Evolutionary conservation across 2,329 filamentous ascomycete genomes (phyloP).

Genomic region (Penicillium sp.): DNA sequence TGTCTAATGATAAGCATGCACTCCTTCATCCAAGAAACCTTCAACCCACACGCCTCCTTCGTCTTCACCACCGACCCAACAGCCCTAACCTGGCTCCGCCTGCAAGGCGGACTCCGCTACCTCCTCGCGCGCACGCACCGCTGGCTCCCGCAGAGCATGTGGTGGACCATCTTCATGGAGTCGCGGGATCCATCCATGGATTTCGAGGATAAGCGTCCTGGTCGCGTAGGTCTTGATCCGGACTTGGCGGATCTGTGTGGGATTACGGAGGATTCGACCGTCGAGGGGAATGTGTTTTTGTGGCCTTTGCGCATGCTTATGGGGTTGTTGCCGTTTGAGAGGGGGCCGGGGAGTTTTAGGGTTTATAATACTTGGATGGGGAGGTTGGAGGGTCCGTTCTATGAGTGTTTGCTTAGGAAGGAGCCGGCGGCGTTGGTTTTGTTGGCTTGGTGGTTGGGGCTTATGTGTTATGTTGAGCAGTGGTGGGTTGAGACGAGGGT

Average conservation of each 20-base stretch:
- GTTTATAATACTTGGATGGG: conserved; percentile 31
- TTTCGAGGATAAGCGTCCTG: conserved; percentile 25
- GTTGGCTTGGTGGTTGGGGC: conserved; percentile 30
- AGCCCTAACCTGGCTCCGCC: conserved; percentile 30
- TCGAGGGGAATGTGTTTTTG: conserved; percentile 30
- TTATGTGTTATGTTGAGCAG: conserved; percentile 20
- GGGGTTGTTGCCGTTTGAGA: conserved; percentile 25
- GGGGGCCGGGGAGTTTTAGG: conserved; percentile 15
- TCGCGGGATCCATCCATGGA: conserved; percentile 16
- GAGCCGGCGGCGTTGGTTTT: conserved; percentile 28
- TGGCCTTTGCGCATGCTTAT: conserved; percentile 31
- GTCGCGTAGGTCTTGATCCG: conserved; percentile 24
- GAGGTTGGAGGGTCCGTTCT: conserved; percentile 25
- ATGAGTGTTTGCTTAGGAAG: conserved; percentile 23
- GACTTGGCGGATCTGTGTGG: conserved; percentile 30
- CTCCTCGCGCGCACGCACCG: conserved; percentile 21
- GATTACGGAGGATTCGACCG: conserved; percentile 24
- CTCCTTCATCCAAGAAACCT: conserved; percentile 27
- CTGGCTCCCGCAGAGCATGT: conserved; percentile 29
- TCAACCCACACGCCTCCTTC: conserved; percentile 28
- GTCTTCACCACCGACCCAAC: conserved; percentile 28
- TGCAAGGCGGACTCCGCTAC: conserved; percentile 30
- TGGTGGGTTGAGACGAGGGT: conserved; percentile 29
- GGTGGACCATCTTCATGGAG: conserved; percentile 27
- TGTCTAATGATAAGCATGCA: conserved; percentile 33